phyloP scores from a whole-genome alignment of 495 filamentous ascomycete species.

The Penicillium cosmopolitanum region DNA sequence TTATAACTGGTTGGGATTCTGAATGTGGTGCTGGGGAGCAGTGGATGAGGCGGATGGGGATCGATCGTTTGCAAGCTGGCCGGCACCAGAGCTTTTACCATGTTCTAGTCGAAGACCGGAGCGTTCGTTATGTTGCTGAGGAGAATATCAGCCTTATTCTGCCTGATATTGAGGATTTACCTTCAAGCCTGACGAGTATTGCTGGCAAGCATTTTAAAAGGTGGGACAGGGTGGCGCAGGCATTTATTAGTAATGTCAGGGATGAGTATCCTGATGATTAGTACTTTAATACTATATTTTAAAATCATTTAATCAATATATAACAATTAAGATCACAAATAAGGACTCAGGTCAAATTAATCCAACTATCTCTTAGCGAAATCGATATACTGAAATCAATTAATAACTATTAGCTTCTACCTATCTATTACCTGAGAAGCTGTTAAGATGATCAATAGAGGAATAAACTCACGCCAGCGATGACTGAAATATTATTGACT shows the following conservation, averaged over 20 bases:
- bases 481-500: too few species aligned
- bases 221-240: slow-evolving; percentile 66
- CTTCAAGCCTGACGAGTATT: slow-evolving; percentile 61
- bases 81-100: slow-evolving; percentile 81
- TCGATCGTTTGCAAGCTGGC: slow-evolving; percentile 64
- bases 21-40: slow-evolving; percentile 55
- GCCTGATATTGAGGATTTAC: slow-evolving; percentile 48
- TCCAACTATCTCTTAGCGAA: too few species aligned
- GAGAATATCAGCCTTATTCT: slow-evolving; percentile 77
- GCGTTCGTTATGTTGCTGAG: slow-evolving; percentile 78
- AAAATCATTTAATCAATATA: too few species aligned
- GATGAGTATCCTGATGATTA: slow-evolving; percentile 89
- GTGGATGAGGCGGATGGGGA: slow-evolving; percentile 63
- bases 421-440: too few species aligned
- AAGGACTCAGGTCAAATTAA: too few species aligned
- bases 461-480: too few species aligned
- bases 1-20: slow-evolving; percentile 86
- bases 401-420: too few species aligned
- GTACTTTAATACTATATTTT: not conserved
- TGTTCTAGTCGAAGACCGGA: slow-evolving; percentile 73
- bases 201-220: slow-evolving; percentile 90
- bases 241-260: slow-evolving; percentile 83
- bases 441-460: too few species aligned
- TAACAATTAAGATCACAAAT: too few species aligned
- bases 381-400: too few species aligned